These are phyloP conservation scores for Jackrogersella minutella DNA, from an alignment of 495 filamentous ascomycete species.

Conservation along the genomic window DNA sequence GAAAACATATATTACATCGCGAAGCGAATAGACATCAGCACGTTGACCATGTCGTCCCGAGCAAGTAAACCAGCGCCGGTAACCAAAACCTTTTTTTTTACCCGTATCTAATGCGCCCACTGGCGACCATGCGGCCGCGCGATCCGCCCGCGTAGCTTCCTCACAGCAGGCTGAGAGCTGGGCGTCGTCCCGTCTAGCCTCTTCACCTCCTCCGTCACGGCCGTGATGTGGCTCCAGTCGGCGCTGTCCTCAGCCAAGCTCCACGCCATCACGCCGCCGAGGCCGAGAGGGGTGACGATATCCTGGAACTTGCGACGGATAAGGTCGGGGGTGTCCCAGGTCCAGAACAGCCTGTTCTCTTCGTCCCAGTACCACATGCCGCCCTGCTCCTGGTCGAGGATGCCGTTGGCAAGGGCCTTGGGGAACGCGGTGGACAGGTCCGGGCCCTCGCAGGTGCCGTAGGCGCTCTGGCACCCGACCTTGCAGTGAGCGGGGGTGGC, in stretches of 20 bases:
- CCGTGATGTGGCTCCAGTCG: slow-evolving; percentile 56
- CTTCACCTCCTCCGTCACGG: slow-evolving; percentile 33
- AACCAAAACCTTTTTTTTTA: not conserved
- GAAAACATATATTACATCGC: too few species aligned
- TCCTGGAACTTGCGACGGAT: slow-evolving; percentile 65
- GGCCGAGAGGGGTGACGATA: slow-evolving; percentile 59
- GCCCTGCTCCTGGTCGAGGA: slow-evolving; percentile 58
- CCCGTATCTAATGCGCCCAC: not conserved
- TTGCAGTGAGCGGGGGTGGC: slow-evolving; percentile 35
- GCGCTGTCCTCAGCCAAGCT: slow-evolving; percentile 67
- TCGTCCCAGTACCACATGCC: slow-evolving; percentile 69
- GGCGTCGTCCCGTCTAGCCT: not conserved
- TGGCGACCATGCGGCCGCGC: slow-evolving; percentile 1
- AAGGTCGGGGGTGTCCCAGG: slow-evolving; percentile 67
- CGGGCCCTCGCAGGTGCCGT: slow-evolving; percentile 42
- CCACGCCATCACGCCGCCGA: slow-evolving; percentile 68
- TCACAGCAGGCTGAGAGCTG: not conserved
- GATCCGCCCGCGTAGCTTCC: not conserved
- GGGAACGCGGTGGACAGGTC: slow-evolving; percentile 38
- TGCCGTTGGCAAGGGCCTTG: slow-evolving; percentile 57
- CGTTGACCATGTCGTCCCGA: not conserved
- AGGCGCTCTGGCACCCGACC: slow-evolving; percentile 33
- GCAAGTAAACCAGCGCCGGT: not conserved
- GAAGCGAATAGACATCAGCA: slow-evolving; percentile 17
- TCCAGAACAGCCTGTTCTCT: slow-evolving; percentile 65